A percentile compares a stretch with the other conserved stretches of the same genome.
phyloP scores from a whole-genome alignment of 1,284 basidiomycete species.

The Wolfiporia cocos region DNA sequence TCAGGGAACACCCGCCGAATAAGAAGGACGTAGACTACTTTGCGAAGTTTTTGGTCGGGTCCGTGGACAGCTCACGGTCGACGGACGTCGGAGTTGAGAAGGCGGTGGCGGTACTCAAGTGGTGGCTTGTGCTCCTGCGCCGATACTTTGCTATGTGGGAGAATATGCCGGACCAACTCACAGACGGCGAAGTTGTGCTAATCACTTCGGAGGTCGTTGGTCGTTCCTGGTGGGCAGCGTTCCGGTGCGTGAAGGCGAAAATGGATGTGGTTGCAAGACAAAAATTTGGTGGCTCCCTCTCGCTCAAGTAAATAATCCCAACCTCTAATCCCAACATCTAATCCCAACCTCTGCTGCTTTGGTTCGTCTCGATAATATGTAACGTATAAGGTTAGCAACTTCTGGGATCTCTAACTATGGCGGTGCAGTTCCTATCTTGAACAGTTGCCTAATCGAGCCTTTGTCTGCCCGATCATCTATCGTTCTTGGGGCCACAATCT shows the following conservation, averaged over 20 bases:
- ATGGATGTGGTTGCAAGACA: slow-evolving; percentile 56
- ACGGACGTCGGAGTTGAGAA: slow-evolving; percentile 62
- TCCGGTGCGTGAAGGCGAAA: slow-evolving; percentile 52
- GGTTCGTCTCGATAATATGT: too few species aligned
- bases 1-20: slow-evolving; percentile 53
- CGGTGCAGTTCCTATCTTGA: too few species aligned
- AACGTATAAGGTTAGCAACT: too few species aligned
- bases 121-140: slow-evolving; percentile 69
- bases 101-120: slow-evolving; percentile 64
- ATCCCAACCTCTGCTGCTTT: too few species aligned
- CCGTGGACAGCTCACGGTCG: slow-evolving; percentile 42
- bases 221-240: slow-evolving; percentile 73
- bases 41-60: slow-evolving; percentile 60
- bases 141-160: slow-evolving; percentile 52
- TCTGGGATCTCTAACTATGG: too few species aligned
- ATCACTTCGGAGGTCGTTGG: slow-evolving; percentile 41
- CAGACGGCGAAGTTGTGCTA: slow-evolving; percentile 22
- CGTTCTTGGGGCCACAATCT: too few species aligned
- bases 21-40: slow-evolving; percentile 68
- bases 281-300: slow-evolving; percentile 62
- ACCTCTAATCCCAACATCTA: too few species aligned
- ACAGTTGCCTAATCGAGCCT: too few species aligned
- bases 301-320: slow-evolving; percentile 27
- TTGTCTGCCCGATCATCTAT: too few species aligned
- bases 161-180: slow-evolving; percentile 26